Base-by-base conservation (phyloP, 169 alveolate species). In the Eimeria necatrix region DNA sequence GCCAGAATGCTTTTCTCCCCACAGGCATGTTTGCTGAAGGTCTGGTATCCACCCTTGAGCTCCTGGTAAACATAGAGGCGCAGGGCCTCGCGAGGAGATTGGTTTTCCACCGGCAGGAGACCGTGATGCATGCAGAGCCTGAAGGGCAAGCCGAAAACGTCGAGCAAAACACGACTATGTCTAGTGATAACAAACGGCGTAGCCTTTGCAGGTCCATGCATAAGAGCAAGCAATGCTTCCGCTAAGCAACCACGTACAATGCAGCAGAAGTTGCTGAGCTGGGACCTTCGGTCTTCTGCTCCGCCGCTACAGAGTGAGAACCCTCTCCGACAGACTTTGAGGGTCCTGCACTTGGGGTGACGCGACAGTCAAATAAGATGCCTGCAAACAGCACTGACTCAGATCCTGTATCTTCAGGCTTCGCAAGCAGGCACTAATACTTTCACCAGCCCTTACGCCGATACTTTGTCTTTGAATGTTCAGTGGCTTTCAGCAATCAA, bases 341-440 rank as follows among this genome's bases (percentile, higher is more conserved):
- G 73, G 60, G 20, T n/a, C 81, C 10, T 59, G 93, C 64, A 6
- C 22, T 26, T 16, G 93, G 93, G 16, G 24, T 85, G 51, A 85
- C 52, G 64, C 80, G 93, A 61, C 93, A 85, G 49, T 85, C 93
- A 26, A 85, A 85, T n/a, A 85, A n/a, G 3, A 85, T 48, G 60
- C 93, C 93, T 85, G 76, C 78, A 48, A 46, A 9, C 76, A 59
- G 20, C 9, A 48, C 46, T 20, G 86, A 49, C 48, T 32, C 12
- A 32, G 51, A 20, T 59, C 48, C 64, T 14, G 64, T 48, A n/a
- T 73, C 59, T 32, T 2, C 9, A 41, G 4, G 16, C 64, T 46
- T n/a, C 22, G 86, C 26, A n/a, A 4, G 46, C 86, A 20, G 6
- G 56, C 86, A 48, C 2, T 22, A 48, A 20, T 48, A 7, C 86